Evolutionary conservation across 2,329 filamentous ascomycete species (phyloP).

Genomic region (Calonectria montana): DNA sequence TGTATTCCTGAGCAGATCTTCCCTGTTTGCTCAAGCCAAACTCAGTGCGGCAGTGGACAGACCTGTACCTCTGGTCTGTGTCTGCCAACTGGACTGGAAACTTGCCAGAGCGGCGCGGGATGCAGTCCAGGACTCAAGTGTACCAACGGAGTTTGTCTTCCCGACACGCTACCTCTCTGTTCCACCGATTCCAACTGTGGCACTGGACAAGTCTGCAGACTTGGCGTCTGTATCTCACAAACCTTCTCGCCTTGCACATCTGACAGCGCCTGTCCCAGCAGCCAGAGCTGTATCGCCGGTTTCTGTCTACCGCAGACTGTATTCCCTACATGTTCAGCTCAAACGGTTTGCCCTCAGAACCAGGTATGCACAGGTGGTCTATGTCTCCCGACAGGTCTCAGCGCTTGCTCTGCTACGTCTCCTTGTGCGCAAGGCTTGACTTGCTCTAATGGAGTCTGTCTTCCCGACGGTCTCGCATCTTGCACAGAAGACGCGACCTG

Average conservation of each 20-base stretch:
- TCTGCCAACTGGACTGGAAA: background rate
- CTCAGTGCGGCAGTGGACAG: background rate
- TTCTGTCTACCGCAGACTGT: conserved; percentile 1
- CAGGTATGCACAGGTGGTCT: conserved; percentile 8
- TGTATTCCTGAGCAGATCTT: background rate
- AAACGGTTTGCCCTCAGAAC: background rate
- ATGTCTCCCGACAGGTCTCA: background rate
- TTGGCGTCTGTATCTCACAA: background rate
- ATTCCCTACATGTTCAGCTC: background rate
- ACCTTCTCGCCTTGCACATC: background rate
- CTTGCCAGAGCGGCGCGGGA: background rate
- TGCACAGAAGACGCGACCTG: background rate
- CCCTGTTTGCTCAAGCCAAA: background rate
- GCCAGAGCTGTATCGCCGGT: conserved; percentile 1
- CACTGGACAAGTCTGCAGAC: background rate
- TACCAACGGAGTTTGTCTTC: conserved; percentile 1
- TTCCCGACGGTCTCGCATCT: background rate
- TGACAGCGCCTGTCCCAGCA: background rate
- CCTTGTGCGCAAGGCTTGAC: background rate
- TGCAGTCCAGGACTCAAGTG: conserved; percentile 5
- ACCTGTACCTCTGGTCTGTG: conserved; percentile 5
- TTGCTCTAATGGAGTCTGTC: conserved; percentile 2
- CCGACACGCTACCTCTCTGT: background rate
- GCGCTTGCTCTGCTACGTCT: background rate
- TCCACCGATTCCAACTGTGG: background rate